These are phyloP conservation scores for Austroboletus rostrupii DNA, from an alignment of 1,284 basidiomycete genomes.

Conservation along the genomic window DNA sequence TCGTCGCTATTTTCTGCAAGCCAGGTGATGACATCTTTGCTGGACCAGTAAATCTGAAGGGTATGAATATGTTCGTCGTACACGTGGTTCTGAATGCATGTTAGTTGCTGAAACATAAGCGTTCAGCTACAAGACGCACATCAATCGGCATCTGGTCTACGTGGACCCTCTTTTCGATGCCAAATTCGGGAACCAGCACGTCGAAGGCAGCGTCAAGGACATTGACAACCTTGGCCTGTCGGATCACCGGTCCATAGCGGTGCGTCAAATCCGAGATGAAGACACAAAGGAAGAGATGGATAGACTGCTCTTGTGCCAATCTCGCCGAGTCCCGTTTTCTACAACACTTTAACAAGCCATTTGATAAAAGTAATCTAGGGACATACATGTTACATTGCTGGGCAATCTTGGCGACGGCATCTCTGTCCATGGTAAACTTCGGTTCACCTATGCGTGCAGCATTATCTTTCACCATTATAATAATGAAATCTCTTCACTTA, in stretches of 20 bases:
- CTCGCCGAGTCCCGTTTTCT: conserved; percentile 88
- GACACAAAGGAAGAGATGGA: conserved; percentile 92
- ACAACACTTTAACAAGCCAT: conserved; percentile 17
- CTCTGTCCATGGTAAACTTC: conserved; percentile 95
- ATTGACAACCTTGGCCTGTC: conserved; percentile 88
- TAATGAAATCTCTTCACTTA: conserved; percentile 31
- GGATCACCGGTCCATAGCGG: conserved; percentile 91
- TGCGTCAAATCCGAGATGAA: conserved; percentile 91
- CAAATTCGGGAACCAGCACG: conserved; percentile 89
- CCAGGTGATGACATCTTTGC: conserved; percentile 89
- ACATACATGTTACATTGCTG: conserved; percentile 94
- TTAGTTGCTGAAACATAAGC: conserved; percentile 3
- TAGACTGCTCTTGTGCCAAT: conserved; percentile 94
- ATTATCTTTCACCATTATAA: conserved; percentile 3
- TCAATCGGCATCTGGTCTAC: conserved; percentile 98
- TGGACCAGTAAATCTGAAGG: conserved; percentile 90
- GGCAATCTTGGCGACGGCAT: conserved; percentile 94
- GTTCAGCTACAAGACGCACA: conserved; percentile 42
- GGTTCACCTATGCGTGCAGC: conserved; percentile 48
- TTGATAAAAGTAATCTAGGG: neutral
- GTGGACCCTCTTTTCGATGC: conserved; percentile 97
- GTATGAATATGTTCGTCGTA: conserved; percentile 91
- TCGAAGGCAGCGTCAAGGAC: conserved; percentile 97
- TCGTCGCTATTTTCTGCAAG: conserved; percentile 93
- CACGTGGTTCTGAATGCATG: conserved; percentile 69